Evolutionary conservation across 2,329 filamentous ascomycete species (phyloP).

Genomic region (Leptographium wingfieldii): DNA sequence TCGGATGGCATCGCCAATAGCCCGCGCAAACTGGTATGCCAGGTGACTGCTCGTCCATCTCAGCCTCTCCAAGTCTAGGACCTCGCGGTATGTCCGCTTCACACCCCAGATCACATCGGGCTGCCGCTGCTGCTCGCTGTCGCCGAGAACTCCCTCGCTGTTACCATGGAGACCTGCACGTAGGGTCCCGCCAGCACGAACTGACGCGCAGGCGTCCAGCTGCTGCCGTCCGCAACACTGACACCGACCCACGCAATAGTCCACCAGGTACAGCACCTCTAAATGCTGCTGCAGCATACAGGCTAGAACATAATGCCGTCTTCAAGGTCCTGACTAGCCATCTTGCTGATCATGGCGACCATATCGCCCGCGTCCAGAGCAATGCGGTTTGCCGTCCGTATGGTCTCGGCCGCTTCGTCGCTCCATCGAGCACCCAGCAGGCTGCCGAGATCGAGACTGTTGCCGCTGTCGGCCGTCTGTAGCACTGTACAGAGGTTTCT

Average conservation of each 20-base stretch:
- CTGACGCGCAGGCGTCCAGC: background rate
- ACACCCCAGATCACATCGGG: constrained; percentile 20
- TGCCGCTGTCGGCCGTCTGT: background rate
- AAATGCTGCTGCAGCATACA: constrained; percentile 18
- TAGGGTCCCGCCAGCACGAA: background rate
- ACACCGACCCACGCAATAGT: constrained; percentile 12
- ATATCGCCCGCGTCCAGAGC: constrained; percentile 19
- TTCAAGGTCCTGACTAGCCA: constrained; percentile 9
- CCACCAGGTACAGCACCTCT: constrained; percentile 21
- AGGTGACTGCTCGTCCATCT: constrained; percentile 20
- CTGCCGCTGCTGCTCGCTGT: background rate
- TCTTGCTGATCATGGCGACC: background rate
- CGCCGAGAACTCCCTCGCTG: background rate
- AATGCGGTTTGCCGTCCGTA: constrained; percentile 15
- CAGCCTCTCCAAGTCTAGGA: constrained; percentile 19
- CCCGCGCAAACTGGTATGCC: constrained; percentile 18
- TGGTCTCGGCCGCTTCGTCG: constrained; percentile 15
- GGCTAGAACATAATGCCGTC: constrained; percentile 19
- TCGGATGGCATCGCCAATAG: constrained; percentile 18
- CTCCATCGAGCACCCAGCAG: constrained; percentile 20
- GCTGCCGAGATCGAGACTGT: background rate
- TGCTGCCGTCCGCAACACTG: background rate
- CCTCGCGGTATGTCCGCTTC: constrained; percentile 19
- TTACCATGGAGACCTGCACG: background rate
- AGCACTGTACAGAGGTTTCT: background rate